Base-by-base conservation (phyloP, 371 early-diverging fungal genomes). In the Mucor mucedo region DNA sequence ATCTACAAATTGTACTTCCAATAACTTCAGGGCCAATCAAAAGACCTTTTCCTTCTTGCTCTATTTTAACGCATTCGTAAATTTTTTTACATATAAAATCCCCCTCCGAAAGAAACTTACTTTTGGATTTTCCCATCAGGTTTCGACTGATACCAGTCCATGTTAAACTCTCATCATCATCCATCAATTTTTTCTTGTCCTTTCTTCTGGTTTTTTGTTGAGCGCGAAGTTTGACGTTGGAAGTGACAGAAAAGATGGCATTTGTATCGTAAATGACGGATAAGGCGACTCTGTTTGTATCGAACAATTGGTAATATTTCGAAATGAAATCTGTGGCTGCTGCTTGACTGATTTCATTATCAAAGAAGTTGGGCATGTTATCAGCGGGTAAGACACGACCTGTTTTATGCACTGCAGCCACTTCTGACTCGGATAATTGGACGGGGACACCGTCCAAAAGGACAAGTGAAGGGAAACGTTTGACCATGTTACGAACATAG, bases 391-490 rank as follows among this genome's bases (percentile, higher is more conserved):
- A 55, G 7, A 75, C 61, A 44, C 69, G 61, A 3, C 72, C 67
- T 0, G 69, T 73, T 49, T 72, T 72, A 38, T 71, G 70, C 6
- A 78, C 68, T 32, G 64, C 27, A 10, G 61, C 62, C 10, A 52
- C 55, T 33, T 80, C 77, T 27, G 62, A 60, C 2, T 67, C 72
- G 9, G 75, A 57, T 9, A 77, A 48, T 6, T 55, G 40, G 0
- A 78, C 60, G 9, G 75, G 72, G 28, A 60, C 61, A 45, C 69
- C 73, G 60, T 89, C 89, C 16, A 89, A 65, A 6, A 87, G 14
- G 5, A 69, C 63, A 29, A 89, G 62, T 1, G 80, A 62, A 16
- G 89, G 89, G 56, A 87, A 89, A 3, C 85, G 70, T 32, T 79
- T 76, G 39, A 76, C 65, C 8, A 75, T 66, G 27, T 76, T 73